phyloP scores from a whole-genome alignment of 306 rosid species.

The Calophaca sinica region DNA sequence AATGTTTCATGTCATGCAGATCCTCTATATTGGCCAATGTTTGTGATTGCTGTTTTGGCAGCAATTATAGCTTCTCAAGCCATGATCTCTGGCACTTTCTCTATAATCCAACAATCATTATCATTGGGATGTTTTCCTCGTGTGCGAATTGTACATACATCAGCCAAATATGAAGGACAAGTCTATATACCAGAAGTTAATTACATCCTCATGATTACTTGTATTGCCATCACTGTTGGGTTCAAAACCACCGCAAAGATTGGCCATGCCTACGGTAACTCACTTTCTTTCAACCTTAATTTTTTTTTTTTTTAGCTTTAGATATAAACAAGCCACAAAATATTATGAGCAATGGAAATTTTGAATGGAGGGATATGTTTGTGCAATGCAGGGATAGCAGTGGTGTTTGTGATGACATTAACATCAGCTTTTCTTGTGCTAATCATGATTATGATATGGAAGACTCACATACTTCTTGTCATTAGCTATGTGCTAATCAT shows the following conservation, averaged over 20 bases:
- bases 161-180: conserved; percentile 72
- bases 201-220: conserved; percentile 78
- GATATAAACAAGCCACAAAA: not conserved
- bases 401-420: conserved; percentile 87
- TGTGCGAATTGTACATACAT: conserved; percentile 79
- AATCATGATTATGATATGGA: conserved; percentile 92
- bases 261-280: conserved; percentile 84
- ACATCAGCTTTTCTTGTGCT: conserved; percentile 71
- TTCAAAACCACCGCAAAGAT: conserved; percentile 61
- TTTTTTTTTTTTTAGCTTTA: not conserved
- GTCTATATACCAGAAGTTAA: conserved; percentile 77
- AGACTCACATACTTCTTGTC: conserved; percentile 59
- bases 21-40: conserved; percentile 60
- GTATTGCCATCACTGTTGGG: conserved; percentile 65
- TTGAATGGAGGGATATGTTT: not conserved
- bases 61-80: conserved; percentile 87
- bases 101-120: conserved; percentile 79
- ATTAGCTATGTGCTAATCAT: conserved; percentile 59
- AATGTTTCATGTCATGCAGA: conserved; percentile 50
- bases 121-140: conserved; percentile 85
- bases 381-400: conserved; percentile 74
- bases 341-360: conserved; percentile 3
- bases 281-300: not conserved
- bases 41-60: conserved; percentile 62
- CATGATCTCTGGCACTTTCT: conserved; percentile 82